Evolutionary conservation across 139 green algal genomes (phyloP).

Genomic region (Nannochloris sp.): DNA sequence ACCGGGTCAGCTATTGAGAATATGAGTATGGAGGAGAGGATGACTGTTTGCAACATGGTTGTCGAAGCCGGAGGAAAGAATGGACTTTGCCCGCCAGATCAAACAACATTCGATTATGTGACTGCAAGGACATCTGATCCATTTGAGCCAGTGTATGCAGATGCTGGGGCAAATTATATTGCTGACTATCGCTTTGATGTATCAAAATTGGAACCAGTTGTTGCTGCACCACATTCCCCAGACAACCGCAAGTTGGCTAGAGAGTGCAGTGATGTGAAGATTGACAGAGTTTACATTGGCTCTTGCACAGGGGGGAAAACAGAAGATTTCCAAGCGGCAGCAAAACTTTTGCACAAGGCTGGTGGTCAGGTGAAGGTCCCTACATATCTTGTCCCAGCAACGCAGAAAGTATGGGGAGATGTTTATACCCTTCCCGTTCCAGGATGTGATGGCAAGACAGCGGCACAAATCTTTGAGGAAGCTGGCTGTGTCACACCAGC

Average conservation of each 20-base stretch:
- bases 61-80: slow-evolving; percentile 79
- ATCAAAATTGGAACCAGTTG: slow-evolving; percentile 84
- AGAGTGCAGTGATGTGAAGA: slow-evolving; percentile 76
- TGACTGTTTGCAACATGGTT: slow-evolving; percentile 98
- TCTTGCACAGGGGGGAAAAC: slow-evolving; percentile 86
- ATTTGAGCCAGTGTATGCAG: slow-evolving; percentile 72
- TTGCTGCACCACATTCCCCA: slow-evolving; percentile 88
- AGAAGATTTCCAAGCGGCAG: slow-evolving; percentile 86
- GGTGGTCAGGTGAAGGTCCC: slow-evolving; percentile 81
- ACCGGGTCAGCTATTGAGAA: slow-evolving; percentile 56
- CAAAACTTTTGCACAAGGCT: slow-evolving; percentile 77
- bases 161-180: slow-evolving; percentile 55
- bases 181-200: slow-evolving; percentile 75
- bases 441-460: slow-evolving; percentile 87
- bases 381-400: slow-evolving; percentile 91
- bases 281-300: slow-evolving; percentile 95
- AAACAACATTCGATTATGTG: slow-evolving; percentile 91
- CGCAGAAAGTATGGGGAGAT: slow-evolving; percentile 93
- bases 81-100: slow-evolving; percentile 61
- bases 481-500: slow-evolving; percentile 82
- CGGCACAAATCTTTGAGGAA: slow-evolving; percentile 87
- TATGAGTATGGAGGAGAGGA: slow-evolving; percentile 97
- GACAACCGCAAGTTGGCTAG: slow-evolving; percentile 87
- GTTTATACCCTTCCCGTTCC: slow-evolving; percentile 84
- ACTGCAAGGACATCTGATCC: slow-evolving; percentile 52